Conservation (phyloP, 352 stramenopile species). For the Aphanomyces astaci region DNA sequence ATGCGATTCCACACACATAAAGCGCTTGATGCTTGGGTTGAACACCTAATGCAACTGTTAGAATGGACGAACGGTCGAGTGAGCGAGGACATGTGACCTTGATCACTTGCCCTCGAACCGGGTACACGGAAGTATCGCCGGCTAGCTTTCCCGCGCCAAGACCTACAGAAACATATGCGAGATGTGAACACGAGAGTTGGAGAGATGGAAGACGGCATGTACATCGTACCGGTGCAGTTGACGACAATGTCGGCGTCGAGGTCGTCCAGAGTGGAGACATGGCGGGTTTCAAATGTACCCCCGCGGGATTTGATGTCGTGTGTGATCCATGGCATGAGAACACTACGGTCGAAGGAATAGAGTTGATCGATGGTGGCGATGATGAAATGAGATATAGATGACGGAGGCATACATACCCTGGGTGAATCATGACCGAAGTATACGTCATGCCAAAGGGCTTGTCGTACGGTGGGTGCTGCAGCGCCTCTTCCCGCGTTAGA, state of each 20-base stretch:
- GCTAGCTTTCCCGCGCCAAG: conserved; percentile 40
- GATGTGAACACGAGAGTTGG: no score
- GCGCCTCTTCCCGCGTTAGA: conserved; percentile 37
- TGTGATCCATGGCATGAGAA: conserved; percentile 44
- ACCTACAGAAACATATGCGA: no score
- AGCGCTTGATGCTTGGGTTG: conserved; percentile 46
- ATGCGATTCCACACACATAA: conserved; percentile 41
- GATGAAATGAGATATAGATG: conserved; percentile 1
- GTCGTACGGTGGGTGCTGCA: conserved; percentile 24
- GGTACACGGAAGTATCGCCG: conserved; percentile 35
- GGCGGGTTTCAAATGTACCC: conserved; percentile 41
- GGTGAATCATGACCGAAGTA: conserved; percentile 41
- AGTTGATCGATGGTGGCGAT: neutral
- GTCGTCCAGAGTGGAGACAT: conserved; percentile 31
- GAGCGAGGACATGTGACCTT: conserved; percentile 33
- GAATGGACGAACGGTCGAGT: neutral
- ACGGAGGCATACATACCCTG: neutral
- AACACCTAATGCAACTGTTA: conserved; percentile 27
- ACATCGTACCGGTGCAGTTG: conserved; percentile 44
- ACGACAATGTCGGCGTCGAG: conserved; percentile 46
- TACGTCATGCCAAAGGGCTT: conserved; percentile 41
- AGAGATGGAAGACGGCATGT: no score
- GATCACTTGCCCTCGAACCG: conserved; percentile 55
- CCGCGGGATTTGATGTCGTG: conserved; percentile 38
- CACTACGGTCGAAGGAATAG: conserved; percentile 26